These are phyloP conservation scores for Acer saccharum DNA, from an alignment of 345 rosid species.

Conservation along the genomic window DNA sequence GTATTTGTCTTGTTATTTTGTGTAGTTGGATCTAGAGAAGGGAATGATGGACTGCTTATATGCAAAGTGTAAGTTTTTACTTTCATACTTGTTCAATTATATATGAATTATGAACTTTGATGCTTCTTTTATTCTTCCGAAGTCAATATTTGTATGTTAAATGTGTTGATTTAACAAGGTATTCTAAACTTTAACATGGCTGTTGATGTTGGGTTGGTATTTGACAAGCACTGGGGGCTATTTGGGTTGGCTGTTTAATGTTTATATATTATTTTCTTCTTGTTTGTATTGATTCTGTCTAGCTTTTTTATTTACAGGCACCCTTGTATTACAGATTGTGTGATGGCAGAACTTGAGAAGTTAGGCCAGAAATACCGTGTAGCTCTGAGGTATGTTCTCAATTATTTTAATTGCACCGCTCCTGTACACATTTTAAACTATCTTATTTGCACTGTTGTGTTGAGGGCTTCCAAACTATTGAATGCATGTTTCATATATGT, in stretches of 20 bases:
- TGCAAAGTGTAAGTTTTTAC: slow-evolving; percentile 82
- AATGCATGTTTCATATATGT: not conserved
- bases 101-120: not conserved
- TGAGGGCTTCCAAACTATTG: not conserved
- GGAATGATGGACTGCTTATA: slow-evolving; percentile 95
- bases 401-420: not conserved
- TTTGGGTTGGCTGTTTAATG: not conserved
- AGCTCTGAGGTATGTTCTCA: slow-evolving; percentile 62
- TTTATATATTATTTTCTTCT: not conserved
- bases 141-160: not conserved
- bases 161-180: not conserved
- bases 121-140: not conserved
- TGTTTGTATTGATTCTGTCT: slow-evolving; percentile 12
- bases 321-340: slow-evolving; percentile 98
- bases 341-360: slow-evolving; percentile 99
- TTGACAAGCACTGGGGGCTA: not conserved
- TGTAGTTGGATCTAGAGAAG: slow-evolving; percentile 90
- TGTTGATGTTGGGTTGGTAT: not conserved
- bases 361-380: slow-evolving; percentile 94
- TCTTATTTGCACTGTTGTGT: not conserved
- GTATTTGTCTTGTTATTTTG: slow-evolving; percentile 2
- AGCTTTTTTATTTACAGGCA: slow-evolving; percentile 52
- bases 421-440: not conserved
- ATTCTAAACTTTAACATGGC: not conserved
- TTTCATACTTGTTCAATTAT: not conserved